Base-by-base conservation (phyloP, 1,284 basidiomycete species). In the Peniophora sp. region DNA sequence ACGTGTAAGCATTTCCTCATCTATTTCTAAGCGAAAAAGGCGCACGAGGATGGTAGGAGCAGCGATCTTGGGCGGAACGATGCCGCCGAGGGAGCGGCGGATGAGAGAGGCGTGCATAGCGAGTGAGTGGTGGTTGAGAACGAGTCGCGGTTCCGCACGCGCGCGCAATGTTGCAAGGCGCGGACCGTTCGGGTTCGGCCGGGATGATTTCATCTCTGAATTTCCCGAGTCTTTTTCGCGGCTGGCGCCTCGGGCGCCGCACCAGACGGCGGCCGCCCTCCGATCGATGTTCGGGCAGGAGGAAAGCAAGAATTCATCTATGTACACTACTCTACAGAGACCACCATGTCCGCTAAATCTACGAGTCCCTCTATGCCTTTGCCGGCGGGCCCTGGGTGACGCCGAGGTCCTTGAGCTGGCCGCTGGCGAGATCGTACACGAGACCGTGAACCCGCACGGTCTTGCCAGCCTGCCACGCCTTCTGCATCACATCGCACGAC, bases 11-110 rank as follows among this genome's bases (percentile, higher is more conserved):
- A 24, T n/a, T n/a, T n/a, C n/a, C n/a, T n/a, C n/a, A n/a, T 37
- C 24, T 8, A 41, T 41, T n/a, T 41, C 37, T n/a, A 15, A 41
- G 37, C n/a, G 37, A 8, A n/a, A 32, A 49, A 24, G 39, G 32
- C 88, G 64, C 69, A 93, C 89, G 55, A 96, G 85, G 60, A 90
- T 83, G 53, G 81, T 79, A 3, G 93, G 94, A 20, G 93, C 91
- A 51, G 94, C 93, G 64, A 97, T 88, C 76, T 97, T 97, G 51
- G 94, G 94, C 44, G 94, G 94, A 61, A 97, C 84, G 55, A 96
- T 81, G 52, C 84, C 83, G 58, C 78, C 77, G 60, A 94, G 82
- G 63, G 86, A 80, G 65, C 88, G 87, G 66, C 90, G 86, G 68
- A 84, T 75, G 70, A 90, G 81, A 54, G 91, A 83, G 59, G 89